Evolutionary conservation across 495 filamentous ascomycete species (phyloP), one percentile per base, ranked within the genome.

Genomic region (Lepraria neglecta): DNA sequence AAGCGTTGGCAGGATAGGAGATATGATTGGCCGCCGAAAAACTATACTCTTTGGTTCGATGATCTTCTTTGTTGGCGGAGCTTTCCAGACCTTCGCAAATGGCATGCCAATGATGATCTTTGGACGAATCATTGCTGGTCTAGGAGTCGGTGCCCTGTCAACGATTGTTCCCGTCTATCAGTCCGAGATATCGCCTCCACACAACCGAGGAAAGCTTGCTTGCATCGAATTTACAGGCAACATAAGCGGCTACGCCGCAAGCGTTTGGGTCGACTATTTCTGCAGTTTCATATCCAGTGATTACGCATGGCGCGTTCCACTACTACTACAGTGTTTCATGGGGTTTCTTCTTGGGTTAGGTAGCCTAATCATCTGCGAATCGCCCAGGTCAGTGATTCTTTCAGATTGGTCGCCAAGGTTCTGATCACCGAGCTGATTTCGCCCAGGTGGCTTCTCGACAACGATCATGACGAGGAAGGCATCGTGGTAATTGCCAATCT

Each of bases 181-280:
- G 74, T 97, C 91, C 38, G 95, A 98, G 70, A 98, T 98, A 60
- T 92, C 92, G 55, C 94, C 94, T 57, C 90, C 94, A 15, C 95
- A 98, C 65, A 97, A 95, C 71, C 81, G 95, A 58, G 95, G 95
- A 19, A 92, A 92, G 73, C 79, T 97, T 60, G 94, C 94, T 14
- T 98, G 94, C 73, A 97, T 98, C 61, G 95, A 97, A 71, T 98
- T 98, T 69, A 90, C 95, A 0, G 94, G 94, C 35, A 98, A 98
- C 72, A 95, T 98, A 63, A 83, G 87, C 64, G 94, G 94, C 28
- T 98, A 98, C 73, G 89, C 91, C 52, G 88, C 90, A 53, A 96
- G 91, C 65, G 94, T 98, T 10, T 98, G 94, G 94, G 92, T 97
- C 1, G 94, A 97, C 75, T 98, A 97, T 71, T 90, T 92, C 64